phyloP scores from a whole-genome alignment of 139 green algal genomes.

The Coelastrella sp. region DNA sequence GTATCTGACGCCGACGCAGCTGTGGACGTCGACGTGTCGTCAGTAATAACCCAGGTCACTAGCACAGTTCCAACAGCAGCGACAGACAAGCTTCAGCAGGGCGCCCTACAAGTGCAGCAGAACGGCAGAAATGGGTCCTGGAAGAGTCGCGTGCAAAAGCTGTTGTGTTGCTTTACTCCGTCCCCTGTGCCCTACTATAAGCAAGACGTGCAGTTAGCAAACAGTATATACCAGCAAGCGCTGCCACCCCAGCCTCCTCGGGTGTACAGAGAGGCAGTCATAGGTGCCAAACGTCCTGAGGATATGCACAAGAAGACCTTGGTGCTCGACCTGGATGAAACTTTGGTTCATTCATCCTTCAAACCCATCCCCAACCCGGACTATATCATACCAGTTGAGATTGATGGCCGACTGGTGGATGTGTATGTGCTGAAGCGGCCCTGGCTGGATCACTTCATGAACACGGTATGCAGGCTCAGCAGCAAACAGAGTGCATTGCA shows the following conservation, averaged over 20 bases:
- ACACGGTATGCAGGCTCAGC: slow-evolving; percentile 52
- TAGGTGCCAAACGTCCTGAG: slow-evolving; percentile 54
- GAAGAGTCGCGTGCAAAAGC: slow-evolving; percentile 14
- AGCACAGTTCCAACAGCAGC: background rate
- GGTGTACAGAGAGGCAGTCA: slow-evolving; percentile 33
- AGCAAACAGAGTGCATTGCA: background rate
- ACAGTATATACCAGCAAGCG: background rate
- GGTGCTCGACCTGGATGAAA: slow-evolving; percentile 98
- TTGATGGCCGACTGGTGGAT: slow-evolving; percentile 87
- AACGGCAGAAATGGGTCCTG: background rate
- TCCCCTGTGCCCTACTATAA: background rate
- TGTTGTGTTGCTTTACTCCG: slow-evolving; percentile 40
- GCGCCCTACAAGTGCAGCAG: slow-evolving; percentile 9
- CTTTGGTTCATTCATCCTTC: slow-evolving; percentile 98
- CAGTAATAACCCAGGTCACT: slow-evolving; percentile 57
- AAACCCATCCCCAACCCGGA: slow-evolving; percentile 90
- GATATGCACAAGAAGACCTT: slow-evolving; percentile 86
- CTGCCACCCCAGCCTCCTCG: slow-evolving; percentile 16
- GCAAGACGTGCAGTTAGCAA: slow-evolving; percentile 12
- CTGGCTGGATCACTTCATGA: slow-evolving; percentile 94
- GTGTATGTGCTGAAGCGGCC: slow-evolving; percentile 97
- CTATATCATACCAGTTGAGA: slow-evolving; percentile 96
- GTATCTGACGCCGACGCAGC: slow-evolving; percentile 19
- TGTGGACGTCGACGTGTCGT: slow-evolving; percentile 45
- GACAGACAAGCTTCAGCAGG: background rate